These are phyloP conservation scores for Myrmaecium sp. DNA, from an alignment of 2,329 filamentous ascomycete genomes.

Conservation along the genomic window DNA sequence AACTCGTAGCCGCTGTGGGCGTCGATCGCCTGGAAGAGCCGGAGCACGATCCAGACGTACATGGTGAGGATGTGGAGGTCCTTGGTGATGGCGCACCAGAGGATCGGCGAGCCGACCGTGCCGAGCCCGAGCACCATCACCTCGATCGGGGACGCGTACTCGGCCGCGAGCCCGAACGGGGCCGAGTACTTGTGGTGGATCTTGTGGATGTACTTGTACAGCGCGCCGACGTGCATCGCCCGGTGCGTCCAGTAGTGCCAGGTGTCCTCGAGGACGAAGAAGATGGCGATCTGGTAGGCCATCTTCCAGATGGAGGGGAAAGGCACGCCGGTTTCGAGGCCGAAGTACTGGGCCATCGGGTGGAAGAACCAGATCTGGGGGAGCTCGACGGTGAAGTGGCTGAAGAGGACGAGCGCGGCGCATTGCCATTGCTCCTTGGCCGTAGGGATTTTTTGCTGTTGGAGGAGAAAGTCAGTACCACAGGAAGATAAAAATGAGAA, in stretches of 20 bases:
- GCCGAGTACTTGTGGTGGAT: slow-evolving; percentile 98
- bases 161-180: slow-evolving; percentile 86
- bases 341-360: slow-evolving; percentile 83
- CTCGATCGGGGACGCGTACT: slow-evolving; percentile 96
- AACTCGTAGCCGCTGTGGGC: slow-evolving; percentile 97
- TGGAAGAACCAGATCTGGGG: slow-evolving; percentile 99
- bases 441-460: slow-evolving; percentile 70
- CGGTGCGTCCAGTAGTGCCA: slow-evolving; percentile 99
- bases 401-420: slow-evolving; percentile 78
- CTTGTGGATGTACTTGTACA: slow-evolving; percentile 97
- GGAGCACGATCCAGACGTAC: slow-evolving; percentile 89
- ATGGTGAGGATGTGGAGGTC: slow-evolving; percentile 93
- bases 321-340: slow-evolving; percentile 72
- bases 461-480: slow-evolving; percentile 7
- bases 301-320: slow-evolving; percentile 80
- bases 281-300: slow-evolving; percentile 75
- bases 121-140: slow-evolving; percentile 88
- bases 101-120: slow-evolving; percentile 62
- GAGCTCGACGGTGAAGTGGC: slow-evolving; percentile 93
- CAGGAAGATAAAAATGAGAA: not conserved
- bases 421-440: slow-evolving; percentile 87
- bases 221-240: slow-evolving; percentile 77
- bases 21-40: slow-evolving; percentile 94
- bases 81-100: slow-evolving; percentile 68
- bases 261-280: slow-evolving; percentile 89